A percentile compares a stretch with the other conserved stretches of the same genome.
phyloP scores from a whole-genome alignment of 176 grass and related monocot genomes.

The Secale cereale region DNA sequence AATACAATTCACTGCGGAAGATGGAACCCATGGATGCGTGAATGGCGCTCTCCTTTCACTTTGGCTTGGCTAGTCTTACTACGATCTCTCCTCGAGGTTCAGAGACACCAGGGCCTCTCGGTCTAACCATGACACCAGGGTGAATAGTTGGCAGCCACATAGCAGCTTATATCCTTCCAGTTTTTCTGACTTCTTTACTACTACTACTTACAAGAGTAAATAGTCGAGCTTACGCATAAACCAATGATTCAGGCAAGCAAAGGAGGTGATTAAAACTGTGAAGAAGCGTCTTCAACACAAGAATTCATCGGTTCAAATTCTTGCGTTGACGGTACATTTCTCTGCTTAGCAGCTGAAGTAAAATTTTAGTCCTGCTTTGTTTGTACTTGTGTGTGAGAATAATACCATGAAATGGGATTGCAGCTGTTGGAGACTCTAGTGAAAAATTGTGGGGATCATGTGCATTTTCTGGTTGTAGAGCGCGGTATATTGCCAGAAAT shows the following conservation, averaged over 20 bases:
- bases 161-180: background rate
- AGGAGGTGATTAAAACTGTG: constrained; percentile 84
- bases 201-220: background rate
- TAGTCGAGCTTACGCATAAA: background rate
- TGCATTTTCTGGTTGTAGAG: constrained; percentile 75
- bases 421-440: constrained; percentile 83
- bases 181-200: background rate
- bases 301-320: constrained; percentile 68
- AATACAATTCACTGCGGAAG: too few species aligned
- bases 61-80: background rate
- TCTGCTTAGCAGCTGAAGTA: constrained; percentile 1
- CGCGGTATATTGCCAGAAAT: constrained; percentile 82
- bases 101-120: background rate
- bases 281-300: constrained; percentile 93
- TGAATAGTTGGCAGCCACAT: too few species aligned
- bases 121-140: too few species aligned
- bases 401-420: constrained; percentile 21
- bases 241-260: constrained; percentile 60
- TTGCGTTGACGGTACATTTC: constrained; percentile 69
- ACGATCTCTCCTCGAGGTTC: too few species aligned
- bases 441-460: constrained; percentile 80
- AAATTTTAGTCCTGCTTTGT: background rate
- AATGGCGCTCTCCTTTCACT: background rate
- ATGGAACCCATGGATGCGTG: background rate
- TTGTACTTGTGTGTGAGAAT: constrained; percentile 18